Conservation (phyloP, 768 basidiomycete genomes). For the Chiua virens region DNA sequence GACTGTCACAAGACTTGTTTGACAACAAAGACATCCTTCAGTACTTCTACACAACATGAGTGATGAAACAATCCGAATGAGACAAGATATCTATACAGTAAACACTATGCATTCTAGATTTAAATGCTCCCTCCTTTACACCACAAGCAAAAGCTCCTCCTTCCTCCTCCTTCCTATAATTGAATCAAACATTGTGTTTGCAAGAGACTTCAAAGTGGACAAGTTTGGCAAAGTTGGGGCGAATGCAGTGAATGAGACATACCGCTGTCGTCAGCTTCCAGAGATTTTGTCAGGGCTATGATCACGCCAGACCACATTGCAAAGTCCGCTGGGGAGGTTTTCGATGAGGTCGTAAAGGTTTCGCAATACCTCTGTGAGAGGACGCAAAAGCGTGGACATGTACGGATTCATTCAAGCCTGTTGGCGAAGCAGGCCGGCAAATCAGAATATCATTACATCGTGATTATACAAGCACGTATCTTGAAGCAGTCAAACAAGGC, state of each 20-base stretch:
- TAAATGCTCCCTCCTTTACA: too few relatives aligned
- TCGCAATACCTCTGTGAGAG: slow-evolving; percentile 65
- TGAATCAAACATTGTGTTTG: too few relatives aligned
- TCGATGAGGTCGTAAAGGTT: slow-evolving; percentile 37
- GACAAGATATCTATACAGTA: too few relatives aligned
- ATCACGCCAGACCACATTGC: slow-evolving; percentile 66
- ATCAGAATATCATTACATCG: not conserved
- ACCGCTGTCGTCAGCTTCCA: slow-evolving; percentile 83
- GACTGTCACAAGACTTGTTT: too few relatives aligned
- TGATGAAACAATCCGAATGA: too few relatives aligned
- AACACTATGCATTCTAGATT: too few relatives aligned
- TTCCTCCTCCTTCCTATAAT: too few relatives aligned
- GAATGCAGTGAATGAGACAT: slow-evolving; percentile 21
- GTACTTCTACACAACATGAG: too few relatives aligned
- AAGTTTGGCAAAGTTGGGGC: not conserved
- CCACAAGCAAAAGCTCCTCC: too few relatives aligned
- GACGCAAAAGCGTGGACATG: slow-evolving; percentile 71
- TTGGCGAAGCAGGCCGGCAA: slow-evolving; percentile 36
- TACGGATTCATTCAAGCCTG: slow-evolving; percentile 91
- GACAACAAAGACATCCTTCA: too few relatives aligned
- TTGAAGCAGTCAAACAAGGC: slow-evolving; percentile 86
- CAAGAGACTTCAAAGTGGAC: too few relatives aligned
- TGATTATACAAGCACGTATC: slow-evolving; percentile 42
- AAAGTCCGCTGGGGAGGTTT: slow-evolving; percentile 30
- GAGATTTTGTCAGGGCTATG: slow-evolving; percentile 63